Percentiles rank a stretch among this genome's conserved stretches.
These are phyloP conservation scores for Helotiales sp. DNA, from an alignment of 2,329 filamentous ascomycete genomes.

Conservation along the genomic window DNA sequence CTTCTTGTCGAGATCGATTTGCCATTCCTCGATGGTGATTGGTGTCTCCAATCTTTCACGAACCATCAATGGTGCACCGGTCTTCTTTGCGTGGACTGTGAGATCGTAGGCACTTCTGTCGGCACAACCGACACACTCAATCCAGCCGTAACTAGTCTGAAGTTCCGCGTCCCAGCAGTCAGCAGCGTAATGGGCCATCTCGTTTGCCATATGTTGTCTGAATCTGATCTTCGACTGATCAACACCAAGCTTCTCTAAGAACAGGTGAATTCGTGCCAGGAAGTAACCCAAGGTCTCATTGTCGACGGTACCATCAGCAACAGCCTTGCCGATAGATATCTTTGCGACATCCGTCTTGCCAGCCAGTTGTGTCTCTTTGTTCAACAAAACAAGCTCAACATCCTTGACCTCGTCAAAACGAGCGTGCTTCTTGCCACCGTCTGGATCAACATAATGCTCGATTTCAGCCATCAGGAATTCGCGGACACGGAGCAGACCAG, in stretches of 20 bases:
- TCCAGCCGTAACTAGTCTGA: conserved; percentile 91
- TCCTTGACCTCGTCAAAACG: conserved; percentile 87
- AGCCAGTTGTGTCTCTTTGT: conserved; percentile 82
- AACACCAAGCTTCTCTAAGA: conserved; percentile 86
- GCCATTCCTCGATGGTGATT: conserved; percentile 82
- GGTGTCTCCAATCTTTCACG: conserved; percentile 82
- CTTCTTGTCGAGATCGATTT: conserved; percentile 89
- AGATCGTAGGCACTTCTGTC: conserved; percentile 95
- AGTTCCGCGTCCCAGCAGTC: conserved; percentile 99
- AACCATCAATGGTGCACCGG: conserved; percentile 83
- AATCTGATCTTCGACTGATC: conserved; percentile 90
- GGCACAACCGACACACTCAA: conserved; percentile 97
- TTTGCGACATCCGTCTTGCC: conserved; percentile 79
- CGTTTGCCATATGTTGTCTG: conserved; percentile 93
- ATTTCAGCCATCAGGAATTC: conserved; percentile 99
- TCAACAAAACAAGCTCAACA: conserved; percentile 81
- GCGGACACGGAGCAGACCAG: conserved; percentile 89
- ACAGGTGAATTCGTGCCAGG: conserved; percentile 88
- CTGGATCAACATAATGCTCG: conserved; percentile 95
- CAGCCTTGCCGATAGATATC: conserved; percentile 84
- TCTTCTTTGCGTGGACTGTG: conserved; percentile 90
- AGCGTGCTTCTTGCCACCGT: conserved; percentile 91
- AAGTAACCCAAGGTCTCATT: conserved; percentile 99
- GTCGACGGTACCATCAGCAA: conserved; percentile 81
- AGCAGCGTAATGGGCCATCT: conserved; percentile 91